These are phyloP conservation scores for Lipomyces chichibuensis DNA, from an alignment of 805 yeast genomes.

Conservation along the genomic window DNA sequence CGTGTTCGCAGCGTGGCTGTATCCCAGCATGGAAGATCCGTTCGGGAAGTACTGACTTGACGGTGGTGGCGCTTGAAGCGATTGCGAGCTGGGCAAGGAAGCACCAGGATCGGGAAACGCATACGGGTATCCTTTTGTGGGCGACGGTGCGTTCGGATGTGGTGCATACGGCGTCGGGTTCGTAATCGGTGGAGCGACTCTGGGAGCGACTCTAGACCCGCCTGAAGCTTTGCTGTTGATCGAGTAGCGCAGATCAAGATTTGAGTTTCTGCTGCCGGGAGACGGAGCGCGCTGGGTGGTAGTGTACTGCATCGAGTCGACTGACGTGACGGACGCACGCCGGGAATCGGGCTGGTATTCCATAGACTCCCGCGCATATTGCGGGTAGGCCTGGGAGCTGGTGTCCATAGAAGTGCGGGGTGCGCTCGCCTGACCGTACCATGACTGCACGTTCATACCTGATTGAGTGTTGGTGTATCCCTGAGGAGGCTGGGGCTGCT, in stretches of 20 bases:
- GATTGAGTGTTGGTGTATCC: slow-evolving; percentile 10
- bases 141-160: slow-evolving; percentile 35
- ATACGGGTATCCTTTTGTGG: slow-evolving; percentile 33
- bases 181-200: slow-evolving; percentile 30
- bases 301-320: slow-evolving; percentile 21
- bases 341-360: slow-evolving; percentile 7
- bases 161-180: slow-evolving; percentile 25
- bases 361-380: slow-evolving; percentile 3
- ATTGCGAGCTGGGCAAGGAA: slow-evolving; percentile 5
- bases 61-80: slow-evolving; percentile 3
- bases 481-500: slow-evolving; percentile 15
- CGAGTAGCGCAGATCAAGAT: slow-evolving; percentile 1
- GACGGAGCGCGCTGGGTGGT: slow-evolving; percentile 17
- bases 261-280: neutral
- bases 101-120: slow-evolving; percentile 35
- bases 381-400: slow-evolving; percentile 5
- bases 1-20: slow-evolving; percentile 9
- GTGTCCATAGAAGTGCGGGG: neutral
- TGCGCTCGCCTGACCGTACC: slow-evolving; percentile 10
- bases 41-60: slow-evolving; percentile 4
- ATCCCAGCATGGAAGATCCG: slow-evolving; percentile 18
- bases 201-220: slow-evolving; percentile 14
- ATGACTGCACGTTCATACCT: slow-evolving; percentile 11
- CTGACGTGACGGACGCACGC: slow-evolving; percentile 13
- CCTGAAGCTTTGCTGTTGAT: neutral